Evolutionary conservation across 495 filamentous ascomycete species (phyloP), one percentile per base, ranked within the genome.

Genomic region (Melanomma pulvis-pyrius): DNA sequence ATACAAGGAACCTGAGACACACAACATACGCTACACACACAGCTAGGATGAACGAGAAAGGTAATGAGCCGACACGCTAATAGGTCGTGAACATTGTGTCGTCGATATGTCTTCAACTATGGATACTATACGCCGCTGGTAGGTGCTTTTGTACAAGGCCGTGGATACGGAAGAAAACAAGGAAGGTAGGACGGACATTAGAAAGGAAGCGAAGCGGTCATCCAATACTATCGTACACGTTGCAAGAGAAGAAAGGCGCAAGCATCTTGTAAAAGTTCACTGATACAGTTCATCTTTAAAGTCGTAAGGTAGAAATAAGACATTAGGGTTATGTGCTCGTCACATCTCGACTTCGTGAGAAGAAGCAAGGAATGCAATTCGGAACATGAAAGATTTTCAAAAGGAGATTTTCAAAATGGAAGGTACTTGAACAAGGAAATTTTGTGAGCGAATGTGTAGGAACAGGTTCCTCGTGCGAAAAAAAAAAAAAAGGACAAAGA

Each of bases 81-180:
- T 55, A 51, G 48, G 51, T 24, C 29, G 54, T 52, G 24, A 39
- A 24, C 9, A 29, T 7, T 12, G 2, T 3, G 49, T 62, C 29
- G 11, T 55, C 28, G 36, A 3, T 54, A 34, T 68, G 28, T 68
- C 51, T 68, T n/a, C n/a, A 44, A 22, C 51, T 63, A 68, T 63
- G 17, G 65, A 63, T 63, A 53, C 34, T 59, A n/a, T 59, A 63
- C 48, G 59, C 4, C 52, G 57, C 52, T 63, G 53, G 53, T 48
- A 48, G 47, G 63, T 63, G 65, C 58, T 68, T 68, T 68, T 68
- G 60, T 68, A 68, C 65, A 68, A 63, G 59, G 65, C 57, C 56
- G 65, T 61, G 51, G 53, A 29, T 25, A 36, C 5, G 36, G n/a
- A 61, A 28, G 32, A 59, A 63, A 28, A n/a, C n/a, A n/a, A n/a